Percentiles rank a stretch among this genome's conserved stretches.
Conservation (phyloP, 1,284 basidiomycete genomes). For the Ceratobasidium sp. region DNA sequence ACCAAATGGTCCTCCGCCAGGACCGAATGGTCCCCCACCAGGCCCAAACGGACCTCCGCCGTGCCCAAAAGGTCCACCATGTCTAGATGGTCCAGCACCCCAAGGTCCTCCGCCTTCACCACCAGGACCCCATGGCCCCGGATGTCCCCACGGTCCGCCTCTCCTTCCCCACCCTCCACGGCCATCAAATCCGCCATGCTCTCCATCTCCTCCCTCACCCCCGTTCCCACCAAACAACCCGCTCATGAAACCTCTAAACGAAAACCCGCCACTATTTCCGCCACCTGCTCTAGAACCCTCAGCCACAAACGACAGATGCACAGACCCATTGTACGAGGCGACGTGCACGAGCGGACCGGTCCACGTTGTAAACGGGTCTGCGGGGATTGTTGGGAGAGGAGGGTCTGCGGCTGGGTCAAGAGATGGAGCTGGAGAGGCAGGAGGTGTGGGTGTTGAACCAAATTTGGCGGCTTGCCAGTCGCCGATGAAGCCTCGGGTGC, state of each 20-base stretch:
- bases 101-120: neutral
- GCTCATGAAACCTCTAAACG: slow-evolving; percentile 30
- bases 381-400: slow-evolving; percentile 8
- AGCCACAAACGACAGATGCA: slow-evolving; percentile 20
- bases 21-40: slow-evolving; percentile 24
- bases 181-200: neutral
- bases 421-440: neutral
- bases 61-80: neutral
- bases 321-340: slow-evolving; percentile 17
- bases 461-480: slow-evolving; percentile 37
- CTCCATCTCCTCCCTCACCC: slow-evolving; percentile 1
- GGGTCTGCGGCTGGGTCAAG: slow-evolving; percentile 28
- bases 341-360: slow-evolving; percentile 34
- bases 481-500: slow-evolving; percentile 36
- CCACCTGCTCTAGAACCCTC: neutral
- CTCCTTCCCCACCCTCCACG: neutral
- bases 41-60: slow-evolving; percentile 14
- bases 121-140: neutral
- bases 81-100: neutral
- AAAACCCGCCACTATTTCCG: neutral
- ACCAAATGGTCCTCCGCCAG: slow-evolving; percentile 25
- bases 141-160: slow-evolving; percentile 12
- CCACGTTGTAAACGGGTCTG: slow-evolving; percentile 34
- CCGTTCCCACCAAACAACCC: slow-evolving; percentile 29
- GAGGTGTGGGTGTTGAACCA: neutral